phyloP scores from a whole-genome alignment of 164 flowering plant species.

The Chimonanthus salicifolius region DNA sequence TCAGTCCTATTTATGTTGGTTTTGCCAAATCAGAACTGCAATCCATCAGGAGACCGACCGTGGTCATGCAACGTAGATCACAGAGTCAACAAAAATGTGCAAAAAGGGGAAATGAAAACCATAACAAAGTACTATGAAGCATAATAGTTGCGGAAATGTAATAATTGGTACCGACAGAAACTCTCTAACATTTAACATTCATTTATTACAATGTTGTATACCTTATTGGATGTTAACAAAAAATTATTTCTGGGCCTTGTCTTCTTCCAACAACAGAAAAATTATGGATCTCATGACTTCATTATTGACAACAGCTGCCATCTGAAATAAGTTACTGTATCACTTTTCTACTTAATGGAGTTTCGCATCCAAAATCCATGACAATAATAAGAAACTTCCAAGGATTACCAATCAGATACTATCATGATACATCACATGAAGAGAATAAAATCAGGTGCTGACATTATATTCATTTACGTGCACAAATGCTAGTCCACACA shows the following conservation, averaged over 20 bases:
- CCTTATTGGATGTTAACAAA: slow-evolving; percentile 4
- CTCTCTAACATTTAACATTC: slow-evolving; percentile 11
- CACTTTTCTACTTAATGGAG: not conserved
- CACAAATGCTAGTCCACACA: not conserved
- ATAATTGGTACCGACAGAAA: not conserved
- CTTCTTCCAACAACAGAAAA: slow-evolving; percentile 71
- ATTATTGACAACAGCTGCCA: slow-evolving; percentile 36
- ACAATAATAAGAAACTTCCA: not conserved
- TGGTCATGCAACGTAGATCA: not conserved
- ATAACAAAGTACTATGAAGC: not conserved
- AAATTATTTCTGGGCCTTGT: slow-evolving; percentile 25
- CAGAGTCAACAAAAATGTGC: not conserved
- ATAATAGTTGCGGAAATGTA: not conserved
- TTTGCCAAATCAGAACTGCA: not conserved
- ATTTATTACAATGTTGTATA: slow-evolving; percentile 13
- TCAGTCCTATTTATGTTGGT: not conserved
- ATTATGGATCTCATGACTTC: slow-evolving; percentile 71
- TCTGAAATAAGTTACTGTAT: slow-evolving; percentile 26
- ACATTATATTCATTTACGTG: not conserved
- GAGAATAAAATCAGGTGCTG: not conserved
- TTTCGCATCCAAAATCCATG: not conserved
- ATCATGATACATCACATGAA: not conserved
- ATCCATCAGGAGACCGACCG: not conserved
- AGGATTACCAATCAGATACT: not conserved
- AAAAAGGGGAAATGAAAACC: not conserved